Conservation (phyloP, 176 grass and related monocot genomes). For the Triticum dicoccoides region DNA sequence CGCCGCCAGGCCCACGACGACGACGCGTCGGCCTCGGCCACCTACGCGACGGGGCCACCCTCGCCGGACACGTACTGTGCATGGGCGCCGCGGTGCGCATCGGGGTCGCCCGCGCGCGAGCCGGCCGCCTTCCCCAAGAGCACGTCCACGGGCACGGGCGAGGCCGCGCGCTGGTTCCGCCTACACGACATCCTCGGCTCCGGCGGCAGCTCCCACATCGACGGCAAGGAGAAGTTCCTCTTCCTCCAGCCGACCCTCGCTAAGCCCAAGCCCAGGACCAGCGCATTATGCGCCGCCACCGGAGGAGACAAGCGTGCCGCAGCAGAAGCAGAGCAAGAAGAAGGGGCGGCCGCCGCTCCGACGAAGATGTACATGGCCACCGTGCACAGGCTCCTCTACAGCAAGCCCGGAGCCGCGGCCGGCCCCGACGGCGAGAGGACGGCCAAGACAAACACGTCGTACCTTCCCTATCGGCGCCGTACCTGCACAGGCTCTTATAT, state of each 20-base stretch:
- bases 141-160: too few relatives aligned
- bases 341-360: not conserved
- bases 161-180: too few relatives aligned
- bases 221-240: slow-evolving; percentile 79
- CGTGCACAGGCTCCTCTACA: slow-evolving; percentile 58
- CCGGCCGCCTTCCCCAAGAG: not conserved
- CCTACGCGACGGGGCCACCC: slow-evolving; percentile 18
- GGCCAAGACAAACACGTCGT: slow-evolving; percentile 31
- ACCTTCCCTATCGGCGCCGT: slow-evolving; percentile 46
- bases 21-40: not conserved
- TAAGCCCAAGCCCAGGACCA: not conserved
- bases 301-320: not conserved
- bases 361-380: slow-evolving; percentile 58
- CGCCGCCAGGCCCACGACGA: not conserved
- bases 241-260: slow-evolving; percentile 27
- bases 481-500: too few relatives aligned
- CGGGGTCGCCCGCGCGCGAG: not conserved
- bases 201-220: slow-evolving; percentile 33
- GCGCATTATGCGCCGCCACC: not conserved
- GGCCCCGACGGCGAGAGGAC: not conserved
- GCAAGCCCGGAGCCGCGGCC: not conserved
- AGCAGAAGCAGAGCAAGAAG: slow-evolving; percentile 18
- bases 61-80: slow-evolving; percentile 34
- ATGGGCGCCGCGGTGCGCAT: slow-evolving; percentile 40
- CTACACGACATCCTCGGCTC: too few relatives aligned